phyloP scores from a whole-genome alignment of 2,329 filamentous ascomycete genomes.

The Neofusicoccum umdonicola region DNA sequence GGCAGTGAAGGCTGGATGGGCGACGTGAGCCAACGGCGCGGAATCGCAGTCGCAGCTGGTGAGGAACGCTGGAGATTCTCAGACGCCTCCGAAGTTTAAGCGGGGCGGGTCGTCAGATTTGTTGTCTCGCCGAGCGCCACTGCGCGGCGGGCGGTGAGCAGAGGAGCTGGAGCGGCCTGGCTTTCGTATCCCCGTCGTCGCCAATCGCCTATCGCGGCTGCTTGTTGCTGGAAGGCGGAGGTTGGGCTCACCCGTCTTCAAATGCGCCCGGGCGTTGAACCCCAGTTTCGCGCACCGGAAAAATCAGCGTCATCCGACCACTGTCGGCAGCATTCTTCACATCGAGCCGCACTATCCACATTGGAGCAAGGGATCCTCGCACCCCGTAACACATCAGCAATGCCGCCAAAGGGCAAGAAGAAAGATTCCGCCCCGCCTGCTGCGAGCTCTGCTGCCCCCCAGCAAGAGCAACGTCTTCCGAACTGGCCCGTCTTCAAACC shows the following conservation, averaged over 20 bases:
- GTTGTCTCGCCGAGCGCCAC: constrained; percentile 4
- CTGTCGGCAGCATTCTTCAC: not conserved
- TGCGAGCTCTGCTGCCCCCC: constrained; percentile 2
- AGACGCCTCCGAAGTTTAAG: constrained; percentile 1
- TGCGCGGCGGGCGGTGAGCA: constrained; percentile 4
- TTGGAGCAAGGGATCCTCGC: too few relatives aligned
- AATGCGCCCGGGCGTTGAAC: not conserved
- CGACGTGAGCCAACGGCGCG: not conserved
- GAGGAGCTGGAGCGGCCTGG: not conserved
- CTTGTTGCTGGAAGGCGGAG: not conserved
- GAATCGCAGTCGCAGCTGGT: constrained; percentile 6
- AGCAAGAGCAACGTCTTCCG: constrained; percentile 35
- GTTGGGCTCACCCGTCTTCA: not conserved
- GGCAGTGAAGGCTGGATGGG: not conserved
- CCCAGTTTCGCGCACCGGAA: not conserved
- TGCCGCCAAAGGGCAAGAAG: constrained; percentile 34
- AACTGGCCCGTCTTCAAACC: constrained; percentile 74
- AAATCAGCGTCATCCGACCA: constrained; percentile 9
- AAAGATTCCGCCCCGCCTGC: constrained; percentile 19
- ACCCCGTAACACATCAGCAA: constrained; percentile 13
- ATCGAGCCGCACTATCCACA: not conserved
- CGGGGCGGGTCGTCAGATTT: constrained; percentile 5
- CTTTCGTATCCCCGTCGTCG: not conserved
- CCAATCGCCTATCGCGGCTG: not conserved
- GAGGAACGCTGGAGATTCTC: constrained; percentile 1